Percentiles rank a stretch among this genome's conserved stretches.
phyloP scores from a whole-genome alignment of 1,284 basidiomycete genomes.

The Wallemia mellicola region DNA sequence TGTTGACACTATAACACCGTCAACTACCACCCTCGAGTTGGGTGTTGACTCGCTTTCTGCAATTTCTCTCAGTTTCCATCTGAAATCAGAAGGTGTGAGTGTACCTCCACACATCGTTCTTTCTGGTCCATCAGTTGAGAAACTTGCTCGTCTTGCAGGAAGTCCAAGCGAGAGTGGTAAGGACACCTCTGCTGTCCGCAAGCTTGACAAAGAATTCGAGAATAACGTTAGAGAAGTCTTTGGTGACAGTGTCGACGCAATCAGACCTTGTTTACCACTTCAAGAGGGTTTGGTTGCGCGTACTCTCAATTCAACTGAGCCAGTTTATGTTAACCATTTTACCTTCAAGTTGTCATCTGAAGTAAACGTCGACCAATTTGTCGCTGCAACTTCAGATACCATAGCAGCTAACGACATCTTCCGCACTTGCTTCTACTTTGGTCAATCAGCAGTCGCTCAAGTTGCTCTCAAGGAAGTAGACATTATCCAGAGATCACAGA shows the following conservation, averaged over 20 bases:
- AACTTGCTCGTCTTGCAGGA: neutral
- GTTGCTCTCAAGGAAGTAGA: neutral
- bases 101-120: neutral
- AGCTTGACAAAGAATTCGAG: neutral
- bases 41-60: constrained; percentile 11
- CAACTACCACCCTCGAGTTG: constrained; percentile 7
- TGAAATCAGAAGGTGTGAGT: neutral
- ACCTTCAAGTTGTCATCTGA: neutral
- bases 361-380: neutral
- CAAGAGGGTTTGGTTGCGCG: constrained; percentile 1
- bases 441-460: neutral
- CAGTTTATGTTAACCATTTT: constrained; percentile 1
- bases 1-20: neutral
- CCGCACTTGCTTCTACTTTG: neutral
- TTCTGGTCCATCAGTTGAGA: neutral
- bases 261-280: neutral
- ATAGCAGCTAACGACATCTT: neutral
- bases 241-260: neutral
- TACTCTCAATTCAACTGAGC: neutral
- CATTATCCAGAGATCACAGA: neutral
- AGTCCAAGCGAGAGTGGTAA: neutral
- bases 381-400: neutral
- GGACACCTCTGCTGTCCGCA: neutral
- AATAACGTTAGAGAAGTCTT: neutral
- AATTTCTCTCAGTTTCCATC: constrained; percentile 3